phyloP scores from a whole-genome alignment of 2,329 filamentous ascomycete genomes.

The Sclerotinia subarctica region DNA sequence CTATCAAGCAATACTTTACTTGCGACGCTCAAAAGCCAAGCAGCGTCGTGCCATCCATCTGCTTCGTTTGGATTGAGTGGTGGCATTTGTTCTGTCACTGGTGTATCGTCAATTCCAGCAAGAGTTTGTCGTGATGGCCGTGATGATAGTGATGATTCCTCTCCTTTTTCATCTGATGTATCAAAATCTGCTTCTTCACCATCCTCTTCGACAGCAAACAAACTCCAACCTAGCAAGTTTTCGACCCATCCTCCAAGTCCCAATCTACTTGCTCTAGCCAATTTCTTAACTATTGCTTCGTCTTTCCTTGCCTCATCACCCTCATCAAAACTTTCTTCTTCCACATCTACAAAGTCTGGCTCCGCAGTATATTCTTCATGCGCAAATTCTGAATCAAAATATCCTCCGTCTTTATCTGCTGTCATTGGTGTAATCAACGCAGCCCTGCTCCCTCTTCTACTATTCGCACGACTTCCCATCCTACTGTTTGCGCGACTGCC shows the following conservation, averaged over 20 bases:
- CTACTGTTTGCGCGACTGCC: constrained; percentile 43
- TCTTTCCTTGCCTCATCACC: constrained; percentile 52
- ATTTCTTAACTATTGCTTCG: constrained; percentile 55
- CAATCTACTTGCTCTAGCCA: constrained; percentile 53
- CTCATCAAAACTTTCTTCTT: constrained; percentile 56
- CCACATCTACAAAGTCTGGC: constrained; percentile 62
- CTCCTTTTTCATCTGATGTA: constrained; percentile 41
- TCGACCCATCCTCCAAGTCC: constrained; percentile 59
- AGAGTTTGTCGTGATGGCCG: constrained; percentile 29
- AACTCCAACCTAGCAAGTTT: constrained; percentile 55
- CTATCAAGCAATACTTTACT: constrained; percentile 35
- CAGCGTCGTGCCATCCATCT: constrained; percentile 64
- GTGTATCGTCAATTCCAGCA: constrained; percentile 26
- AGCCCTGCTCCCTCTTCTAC: constrained; percentile 23
- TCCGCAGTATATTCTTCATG: constrained; percentile 45
- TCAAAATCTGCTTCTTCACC: constrained; percentile 50
- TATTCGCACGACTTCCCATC: constrained; percentile 29
- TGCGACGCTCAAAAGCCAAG: constrained; percentile 65
- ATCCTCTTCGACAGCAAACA: constrained; percentile 61
- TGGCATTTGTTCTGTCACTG: constrained; percentile 48
- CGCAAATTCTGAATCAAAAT: constrained; percentile 40
- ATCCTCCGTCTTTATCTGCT: constrained; percentile 44
- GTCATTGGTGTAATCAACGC: constrained; percentile 45
- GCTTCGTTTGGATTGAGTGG: constrained; percentile 51
- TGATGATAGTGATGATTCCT: constrained; percentile 34